phyloP scores from a whole-genome alignment of 305 asterid species.

The Striga hermonthica region DNA sequence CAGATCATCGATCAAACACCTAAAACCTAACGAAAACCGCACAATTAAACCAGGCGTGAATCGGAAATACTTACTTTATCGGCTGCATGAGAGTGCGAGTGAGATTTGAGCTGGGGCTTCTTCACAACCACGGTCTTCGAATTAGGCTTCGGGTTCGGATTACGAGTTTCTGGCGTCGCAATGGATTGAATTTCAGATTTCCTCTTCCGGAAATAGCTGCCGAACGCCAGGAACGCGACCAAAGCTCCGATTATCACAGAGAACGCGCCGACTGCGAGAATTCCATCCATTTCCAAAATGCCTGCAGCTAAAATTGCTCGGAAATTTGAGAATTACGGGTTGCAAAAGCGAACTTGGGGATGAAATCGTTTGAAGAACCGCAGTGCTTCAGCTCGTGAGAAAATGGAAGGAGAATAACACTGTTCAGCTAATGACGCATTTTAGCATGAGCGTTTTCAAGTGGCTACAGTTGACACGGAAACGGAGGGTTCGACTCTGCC shows the following conservation, averaged over 20 bases:
- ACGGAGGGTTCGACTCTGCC: too few species aligned
- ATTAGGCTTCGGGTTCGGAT: slow-evolving; percentile 37
- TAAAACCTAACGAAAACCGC: slow-evolving; percentile 24
- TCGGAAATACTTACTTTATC: slow-evolving; percentile 54
- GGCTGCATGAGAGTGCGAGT: slow-evolving; percentile 61
- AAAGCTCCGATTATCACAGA: slow-evolving; percentile 73
- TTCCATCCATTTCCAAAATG: slow-evolving; percentile 49
- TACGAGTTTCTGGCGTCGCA: slow-evolving; percentile 45
- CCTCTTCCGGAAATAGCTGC: slow-evolving; percentile 64
- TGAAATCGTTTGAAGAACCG: slow-evolving; percentile 4
- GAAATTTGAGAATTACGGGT: neutral
- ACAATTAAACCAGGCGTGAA: slow-evolving; percentile 4
- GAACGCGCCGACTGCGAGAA: slow-evolving; percentile 47
- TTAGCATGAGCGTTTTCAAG: slow-evolving; percentile 3
- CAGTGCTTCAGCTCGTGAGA: slow-evolving; percentile 23
- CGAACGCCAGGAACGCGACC: slow-evolving; percentile 62
- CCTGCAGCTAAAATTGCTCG: neutral
- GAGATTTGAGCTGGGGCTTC: slow-evolving; percentile 64
- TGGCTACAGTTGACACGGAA: too few species aligned
- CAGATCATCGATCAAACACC: slow-evolving; percentile 17
- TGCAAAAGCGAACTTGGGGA: neutral
- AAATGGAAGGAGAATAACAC: neutral
- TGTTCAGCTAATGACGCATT: slow-evolving; percentile 25
- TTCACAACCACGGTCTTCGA: slow-evolving; percentile 44
- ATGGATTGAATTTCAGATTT: slow-evolving; percentile 78